A percentile compares a stretch with the other conserved stretches of the same genome.
Evolutionary conservation across 179 eudicot genomes (phyloP).

Genomic region (Spergularia azorica): DNA sequence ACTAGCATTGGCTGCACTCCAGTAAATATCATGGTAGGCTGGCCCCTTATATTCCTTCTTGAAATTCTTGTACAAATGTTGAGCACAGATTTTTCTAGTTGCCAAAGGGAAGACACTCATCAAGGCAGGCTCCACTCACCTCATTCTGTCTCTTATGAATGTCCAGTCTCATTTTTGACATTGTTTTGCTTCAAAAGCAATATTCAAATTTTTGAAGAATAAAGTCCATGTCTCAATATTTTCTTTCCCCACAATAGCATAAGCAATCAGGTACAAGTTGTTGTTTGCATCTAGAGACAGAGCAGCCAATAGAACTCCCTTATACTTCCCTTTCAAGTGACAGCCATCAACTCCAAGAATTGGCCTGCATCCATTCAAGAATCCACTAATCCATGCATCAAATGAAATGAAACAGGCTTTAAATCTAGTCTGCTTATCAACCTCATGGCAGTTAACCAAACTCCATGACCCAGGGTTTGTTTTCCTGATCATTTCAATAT

Average conservation of each 20-base stretch:
- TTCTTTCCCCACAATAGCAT: constrained; percentile 2
- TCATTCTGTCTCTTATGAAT: neutral
- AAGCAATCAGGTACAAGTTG: neutral
- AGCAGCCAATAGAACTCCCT: neutral
- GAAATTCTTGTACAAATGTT: neutral
- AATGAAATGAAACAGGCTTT: neutral
- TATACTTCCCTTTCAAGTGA: neutral
- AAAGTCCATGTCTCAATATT: neutral
- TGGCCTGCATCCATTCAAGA: neutral
- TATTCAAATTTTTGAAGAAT: neutral
- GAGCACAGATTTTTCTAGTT: neutral
- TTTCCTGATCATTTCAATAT: neutral
- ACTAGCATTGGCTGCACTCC: neutral
- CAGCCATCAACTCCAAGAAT: neutral
- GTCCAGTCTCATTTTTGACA: neutral
- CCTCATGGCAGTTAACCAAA: neutral
- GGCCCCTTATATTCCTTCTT: neutral
- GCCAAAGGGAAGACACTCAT: neutral
- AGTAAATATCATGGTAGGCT: neutral
- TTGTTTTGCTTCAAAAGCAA: neutral
- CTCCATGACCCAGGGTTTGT: neutral
- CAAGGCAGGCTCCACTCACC: neutral
- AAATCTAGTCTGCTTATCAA: neutral
- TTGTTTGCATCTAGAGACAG: neutral
- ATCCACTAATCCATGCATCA: neutral